A percentile compares a stretch with the other conserved stretches of the same genome.
Conservation (phyloP, 768 basidiomycete species). For the Mycena vulgaris region DNA sequence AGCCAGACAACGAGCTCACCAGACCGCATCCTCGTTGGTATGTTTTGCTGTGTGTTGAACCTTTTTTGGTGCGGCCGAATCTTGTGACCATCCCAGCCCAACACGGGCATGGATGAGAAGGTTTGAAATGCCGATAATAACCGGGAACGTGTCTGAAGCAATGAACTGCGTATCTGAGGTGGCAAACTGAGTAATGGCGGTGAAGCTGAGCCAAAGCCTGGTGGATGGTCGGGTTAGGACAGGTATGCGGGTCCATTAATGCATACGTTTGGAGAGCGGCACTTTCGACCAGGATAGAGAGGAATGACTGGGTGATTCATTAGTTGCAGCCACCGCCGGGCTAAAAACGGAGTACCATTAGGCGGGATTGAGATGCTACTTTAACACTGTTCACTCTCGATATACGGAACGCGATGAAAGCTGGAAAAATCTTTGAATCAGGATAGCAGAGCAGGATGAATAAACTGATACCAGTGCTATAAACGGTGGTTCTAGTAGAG, state of each 20-base stretch:
- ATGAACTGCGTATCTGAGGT: neutral
- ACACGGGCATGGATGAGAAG: constrained; percentile 17
- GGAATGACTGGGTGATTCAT: constrained; percentile 6
- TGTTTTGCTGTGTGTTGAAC: neutral
- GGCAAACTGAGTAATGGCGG: neutral
- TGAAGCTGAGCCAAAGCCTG: constrained; percentile 11
- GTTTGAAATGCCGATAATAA: constrained; percentile 9
- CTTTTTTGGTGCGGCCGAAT: neutral
- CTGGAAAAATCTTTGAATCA: neutral
- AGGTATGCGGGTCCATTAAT: neutral
- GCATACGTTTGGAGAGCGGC: constrained; percentile 22
- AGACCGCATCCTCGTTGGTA: neutral
- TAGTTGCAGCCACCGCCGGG: too few relatives aligned
- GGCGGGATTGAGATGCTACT: neutral
- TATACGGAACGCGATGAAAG: constrained; percentile 13
- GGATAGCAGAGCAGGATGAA: neutral
- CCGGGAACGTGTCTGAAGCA: constrained; percentile 2
- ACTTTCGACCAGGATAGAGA: constrained; percentile 17
- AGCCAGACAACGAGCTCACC: neutral
- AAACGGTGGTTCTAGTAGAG: neutral
- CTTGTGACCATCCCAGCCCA: constrained; percentile 16
- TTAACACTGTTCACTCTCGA: neutral
- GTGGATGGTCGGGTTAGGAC: neutral
- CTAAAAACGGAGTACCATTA: neutral
- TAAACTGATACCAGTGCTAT: constrained; percentile 13